phyloP scores from a whole-genome alignment of 768 basidiomycete species.

The Hygrocybe coccinea region DNA sequence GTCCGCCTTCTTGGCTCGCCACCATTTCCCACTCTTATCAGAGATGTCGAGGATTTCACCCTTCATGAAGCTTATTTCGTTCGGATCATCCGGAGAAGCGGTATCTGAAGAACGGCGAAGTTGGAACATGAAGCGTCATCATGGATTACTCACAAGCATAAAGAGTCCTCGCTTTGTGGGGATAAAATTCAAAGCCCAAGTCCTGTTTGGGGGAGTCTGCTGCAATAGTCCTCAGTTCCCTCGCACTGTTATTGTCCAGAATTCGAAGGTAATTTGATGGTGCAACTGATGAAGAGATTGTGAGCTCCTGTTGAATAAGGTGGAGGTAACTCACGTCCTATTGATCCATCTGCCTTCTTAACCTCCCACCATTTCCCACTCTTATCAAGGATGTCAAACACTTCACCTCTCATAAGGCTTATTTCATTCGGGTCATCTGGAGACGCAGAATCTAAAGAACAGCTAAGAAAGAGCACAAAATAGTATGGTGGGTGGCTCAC shows the following conservation, averaged over 20 bases:
- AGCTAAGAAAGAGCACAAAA: no score
- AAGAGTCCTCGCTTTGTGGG: constrained; percentile 80
- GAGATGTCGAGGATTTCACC: constrained; percentile 16
- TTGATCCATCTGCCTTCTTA: constrained; percentile 16
- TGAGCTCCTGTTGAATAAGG: constrained; percentile 4
- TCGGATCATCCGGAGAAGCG: constrained; percentile 92
- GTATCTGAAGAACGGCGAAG: constrained; percentile 56
- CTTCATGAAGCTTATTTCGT: constrained; percentile 90
- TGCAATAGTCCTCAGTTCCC: background rate
- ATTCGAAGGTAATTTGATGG: constrained; percentile 72
- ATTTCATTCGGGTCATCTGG: constrained; percentile 95
- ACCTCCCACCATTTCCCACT: constrained; percentile 12
- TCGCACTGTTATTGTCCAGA: background rate
- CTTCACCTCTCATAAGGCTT: constrained; percentile 64
- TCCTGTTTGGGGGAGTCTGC: no score
- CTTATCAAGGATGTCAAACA: constrained; percentile 12
- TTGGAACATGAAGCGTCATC: constrained; percentile 10
- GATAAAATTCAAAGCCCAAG: no score
- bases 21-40: constrained; percentile 13
- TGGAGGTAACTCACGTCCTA: constrained; percentile 60
- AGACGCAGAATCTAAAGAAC: constrained; percentile 74
- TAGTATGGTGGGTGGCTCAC: no score
- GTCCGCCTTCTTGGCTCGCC: no score
- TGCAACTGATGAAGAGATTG: constrained; percentile 50
- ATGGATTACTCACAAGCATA: constrained; percentile 70